phyloP scores from a whole-genome alignment of 1,139 yeast species.

The Entelexis paramagnoliae region DNA sequence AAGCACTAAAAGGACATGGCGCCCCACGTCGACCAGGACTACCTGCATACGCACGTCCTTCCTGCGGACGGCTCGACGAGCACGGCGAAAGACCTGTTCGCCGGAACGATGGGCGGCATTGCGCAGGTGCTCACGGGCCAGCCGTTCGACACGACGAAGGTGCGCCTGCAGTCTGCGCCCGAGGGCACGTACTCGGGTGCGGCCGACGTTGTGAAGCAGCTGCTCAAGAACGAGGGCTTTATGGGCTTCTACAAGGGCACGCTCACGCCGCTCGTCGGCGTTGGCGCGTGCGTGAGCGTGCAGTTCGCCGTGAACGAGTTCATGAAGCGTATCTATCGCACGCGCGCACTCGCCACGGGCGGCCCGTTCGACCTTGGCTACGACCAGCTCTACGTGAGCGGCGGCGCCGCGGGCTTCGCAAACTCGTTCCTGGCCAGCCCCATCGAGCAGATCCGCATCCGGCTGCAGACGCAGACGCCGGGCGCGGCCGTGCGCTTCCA shows the following conservation, averaged over 20 bases:
- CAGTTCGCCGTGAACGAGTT: constrained; percentile 85
- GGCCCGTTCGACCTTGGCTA: constrained; percentile 31
- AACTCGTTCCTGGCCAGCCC: constrained; percentile 83
- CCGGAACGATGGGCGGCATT: constrained; percentile 44
- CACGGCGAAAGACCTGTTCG: constrained; percentile 42
- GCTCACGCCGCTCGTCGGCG: constrained; percentile 41
- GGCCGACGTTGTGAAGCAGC: constrained; percentile 46
- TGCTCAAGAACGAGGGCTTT: constrained; percentile 50
- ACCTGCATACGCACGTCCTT: neutral
- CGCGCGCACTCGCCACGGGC: constrained; percentile 34
- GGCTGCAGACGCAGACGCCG: constrained; percentile 70
- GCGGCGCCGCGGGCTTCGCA: constrained; percentile 82
- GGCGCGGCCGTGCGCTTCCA: constrained; percentile 36
- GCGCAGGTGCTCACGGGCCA: constrained; percentile 69
- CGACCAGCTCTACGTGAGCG: constrained; percentile 64
- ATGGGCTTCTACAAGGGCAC: constrained; percentile 52
- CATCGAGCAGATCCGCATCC: constrained; percentile 83
- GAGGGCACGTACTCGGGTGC: constrained; percentile 39
- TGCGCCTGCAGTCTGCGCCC: constrained; percentile 47
- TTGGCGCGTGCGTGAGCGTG: constrained; percentile 63
- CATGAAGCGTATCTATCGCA: constrained; percentile 66
- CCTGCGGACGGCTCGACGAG: neutral
- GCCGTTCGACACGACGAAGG: constrained; percentile 48
- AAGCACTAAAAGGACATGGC: neutral
- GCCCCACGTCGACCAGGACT: constrained; percentile 3